Percentiles rank a stretch among this genome's conserved stretches.
Conservation (phyloP, 2,329 filamentous ascomycete genomes). For the Dactylellina cionopaga region DNA sequence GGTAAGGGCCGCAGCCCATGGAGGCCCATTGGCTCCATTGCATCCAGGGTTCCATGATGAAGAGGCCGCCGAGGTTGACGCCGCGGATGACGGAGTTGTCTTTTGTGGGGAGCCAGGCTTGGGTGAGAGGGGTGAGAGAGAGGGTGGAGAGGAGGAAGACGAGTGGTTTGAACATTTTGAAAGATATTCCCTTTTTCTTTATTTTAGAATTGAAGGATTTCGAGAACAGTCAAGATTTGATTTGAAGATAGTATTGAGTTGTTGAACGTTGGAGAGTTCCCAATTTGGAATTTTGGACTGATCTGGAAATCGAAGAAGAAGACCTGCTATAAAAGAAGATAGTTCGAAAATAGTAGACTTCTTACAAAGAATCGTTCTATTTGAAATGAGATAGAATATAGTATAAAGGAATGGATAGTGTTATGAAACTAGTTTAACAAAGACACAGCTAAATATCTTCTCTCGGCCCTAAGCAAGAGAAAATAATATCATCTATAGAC, state of each 20-base stretch:
- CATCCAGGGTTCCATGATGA: slow-evolving; percentile 69
- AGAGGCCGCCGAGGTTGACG: slow-evolving; percentile 67
- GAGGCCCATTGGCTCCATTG: slow-evolving; percentile 62
- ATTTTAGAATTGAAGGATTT: not conserved
- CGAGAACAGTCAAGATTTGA: not conserved
- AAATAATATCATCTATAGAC: slow-evolving; percentile 5
- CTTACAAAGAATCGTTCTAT: slow-evolving; percentile 40
- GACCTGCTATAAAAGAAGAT: not conserved
- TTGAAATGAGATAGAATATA: not conserved
- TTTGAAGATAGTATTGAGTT: slow-evolving; percentile 10
- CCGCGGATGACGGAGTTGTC: slow-evolving; percentile 64
- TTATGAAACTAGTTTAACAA: slow-evolving; percentile 11
- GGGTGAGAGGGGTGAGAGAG: slow-evolving; percentile 7
- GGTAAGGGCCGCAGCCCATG: slow-evolving; percentile 64
- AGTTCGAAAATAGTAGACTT: slow-evolving; percentile 7
- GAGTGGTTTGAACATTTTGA: slow-evolving; percentile 18
- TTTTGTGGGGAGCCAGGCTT: slow-evolving; percentile 50
- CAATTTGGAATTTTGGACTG: slow-evolving; percentile 11
- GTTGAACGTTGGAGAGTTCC: slow-evolving; percentile 7
- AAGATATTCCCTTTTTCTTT: not conserved
- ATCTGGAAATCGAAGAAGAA: not conserved
- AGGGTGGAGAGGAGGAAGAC: slow-evolving; percentile 15
- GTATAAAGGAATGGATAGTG: slow-evolving; percentile 32
- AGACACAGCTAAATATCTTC: slow-evolving; percentile 24
- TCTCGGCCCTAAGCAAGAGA: slow-evolving; percentile 17